Evolutionary conservation across 2,329 filamentous ascomycete species (phyloP).

Genomic region (Pyricularia pennisetigena): DNA sequence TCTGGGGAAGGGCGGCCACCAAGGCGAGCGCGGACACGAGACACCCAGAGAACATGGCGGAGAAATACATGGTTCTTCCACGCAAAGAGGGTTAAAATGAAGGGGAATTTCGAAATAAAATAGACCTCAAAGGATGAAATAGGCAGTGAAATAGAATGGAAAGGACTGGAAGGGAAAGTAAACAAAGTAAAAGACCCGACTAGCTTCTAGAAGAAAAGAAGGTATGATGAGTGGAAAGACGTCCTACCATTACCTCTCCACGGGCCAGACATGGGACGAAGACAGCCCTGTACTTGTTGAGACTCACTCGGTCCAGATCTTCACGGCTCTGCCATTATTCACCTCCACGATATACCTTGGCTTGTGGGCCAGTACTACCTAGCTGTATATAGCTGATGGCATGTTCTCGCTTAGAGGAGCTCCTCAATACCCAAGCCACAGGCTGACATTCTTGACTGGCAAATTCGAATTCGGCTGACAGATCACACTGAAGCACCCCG

Average conservation of each 20-base stretch:
- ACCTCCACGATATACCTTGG: not conserved
- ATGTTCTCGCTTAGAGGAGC: too few species aligned
- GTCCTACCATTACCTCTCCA: not conserved
- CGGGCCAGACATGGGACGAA: not conserved
- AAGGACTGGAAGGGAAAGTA: not conserved
- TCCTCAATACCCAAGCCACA: too few species aligned
- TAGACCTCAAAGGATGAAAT: not conserved
- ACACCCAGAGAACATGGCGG: not conserved
- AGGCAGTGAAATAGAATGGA: not conserved
- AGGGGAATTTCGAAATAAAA: not conserved
- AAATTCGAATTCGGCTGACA: not conserved
- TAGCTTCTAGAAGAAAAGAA: not conserved
- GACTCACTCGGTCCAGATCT: not conserved
- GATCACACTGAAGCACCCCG: not conserved
- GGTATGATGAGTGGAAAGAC: not conserved
- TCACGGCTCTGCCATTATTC: not conserved
- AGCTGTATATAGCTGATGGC: too few species aligned
- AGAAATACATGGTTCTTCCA: not conserved
- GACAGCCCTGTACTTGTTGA: not conserved
- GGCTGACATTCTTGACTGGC: too few species aligned
- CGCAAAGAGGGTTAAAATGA: not conserved
- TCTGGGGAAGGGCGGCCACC: not conserved
- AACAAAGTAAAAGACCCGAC: not conserved
- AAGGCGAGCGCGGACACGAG: not conserved
- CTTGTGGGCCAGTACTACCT: too few species aligned